phyloP scores from a whole-genome alignment of 1,139 yeast genomes.

The Eremothecium sinecaudum region DNA sequence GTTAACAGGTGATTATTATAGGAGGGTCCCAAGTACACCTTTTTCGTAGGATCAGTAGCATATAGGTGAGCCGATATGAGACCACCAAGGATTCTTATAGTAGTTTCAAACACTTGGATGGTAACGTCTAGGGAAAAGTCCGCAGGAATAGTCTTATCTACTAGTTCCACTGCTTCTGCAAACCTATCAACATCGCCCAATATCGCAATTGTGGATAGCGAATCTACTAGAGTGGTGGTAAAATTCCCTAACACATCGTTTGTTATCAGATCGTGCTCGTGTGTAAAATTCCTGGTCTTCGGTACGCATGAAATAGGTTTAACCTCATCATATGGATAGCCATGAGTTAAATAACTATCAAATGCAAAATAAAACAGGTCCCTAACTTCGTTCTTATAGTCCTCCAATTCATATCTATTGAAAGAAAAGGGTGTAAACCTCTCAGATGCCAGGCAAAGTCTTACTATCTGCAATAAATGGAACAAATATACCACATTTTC shows the following conservation, averaged over 20 bases:
- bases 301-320: slow-evolving; percentile 65
- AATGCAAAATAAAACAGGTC: slow-evolving; percentile 67
- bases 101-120: slow-evolving; percentile 80
- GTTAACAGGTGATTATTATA: slow-evolving; percentile 64
- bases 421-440: slow-evolving; percentile 29
- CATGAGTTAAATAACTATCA: slow-evolving; percentile 57
- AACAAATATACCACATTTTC: no score
- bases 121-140: slow-evolving; percentile 55
- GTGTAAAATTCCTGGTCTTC: slow-evolving; percentile 50
- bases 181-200: slow-evolving; percentile 56
- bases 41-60: slow-evolving; percentile 45
- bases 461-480: no score
- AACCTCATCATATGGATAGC: slow-evolving; percentile 79
- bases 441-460: no score
- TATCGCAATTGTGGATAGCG: slow-evolving; percentile 67
- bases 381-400: slow-evolving; percentile 43
- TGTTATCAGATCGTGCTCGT: slow-evolving; percentile 47
- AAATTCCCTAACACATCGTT: slow-evolving; percentile 85
- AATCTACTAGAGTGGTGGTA: slow-evolving; percentile 68
- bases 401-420: slow-evolving; percentile 41
- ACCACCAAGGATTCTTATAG: slow-evolving; percentile 74
- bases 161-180: slow-evolving; percentile 39
- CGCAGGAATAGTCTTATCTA: slow-evolving; percentile 31
- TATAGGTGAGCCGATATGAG: slow-evolving; percentile 67
- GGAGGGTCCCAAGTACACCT: slow-evolving; percentile 35